Conservation (phyloP, 208 protist genomes). For the Plasmodiophora brassicae region DNA sequence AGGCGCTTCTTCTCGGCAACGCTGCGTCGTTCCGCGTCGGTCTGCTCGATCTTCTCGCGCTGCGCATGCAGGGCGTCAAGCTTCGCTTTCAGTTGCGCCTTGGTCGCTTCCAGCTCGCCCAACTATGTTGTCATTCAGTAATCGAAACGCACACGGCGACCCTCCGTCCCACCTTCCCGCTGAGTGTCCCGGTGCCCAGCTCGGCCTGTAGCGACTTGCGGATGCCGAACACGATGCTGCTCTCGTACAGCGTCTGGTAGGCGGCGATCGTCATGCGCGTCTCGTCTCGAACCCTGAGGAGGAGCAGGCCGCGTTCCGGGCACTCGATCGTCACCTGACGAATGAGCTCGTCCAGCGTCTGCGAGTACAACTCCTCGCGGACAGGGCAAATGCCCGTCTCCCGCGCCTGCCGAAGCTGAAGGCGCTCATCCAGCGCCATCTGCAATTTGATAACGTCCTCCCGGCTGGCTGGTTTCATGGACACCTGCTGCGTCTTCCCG, state of each 20-base stretch:
- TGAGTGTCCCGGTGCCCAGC: conserved; percentile 81
- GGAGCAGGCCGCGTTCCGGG: conserved; percentile 86
- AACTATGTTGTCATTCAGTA: too few relatives aligned
- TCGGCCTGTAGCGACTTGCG: conserved; percentile 94
- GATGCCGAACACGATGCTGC: conserved; percentile 77
- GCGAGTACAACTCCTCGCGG: conserved; percentile 89
- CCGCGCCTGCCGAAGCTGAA: conserved; percentile 82
- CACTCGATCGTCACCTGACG: conserved; percentile 94
- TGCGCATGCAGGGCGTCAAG: conserved; percentile 64
- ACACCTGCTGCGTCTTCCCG: conserved; percentile 68
- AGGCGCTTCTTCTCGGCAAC: conserved; percentile 77
- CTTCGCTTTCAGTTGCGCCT: neutral
- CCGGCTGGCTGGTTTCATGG: conserved; percentile 68
- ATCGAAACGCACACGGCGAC: too few relatives aligned
- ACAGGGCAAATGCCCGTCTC: conserved; percentile 91
- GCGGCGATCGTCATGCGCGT: conserved; percentile 77
- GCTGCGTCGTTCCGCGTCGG: conserved; percentile 72
- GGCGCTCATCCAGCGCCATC: conserved; percentile 72
- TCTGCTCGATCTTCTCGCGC: conserved; percentile 74
- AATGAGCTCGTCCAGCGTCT: conserved; percentile 91
- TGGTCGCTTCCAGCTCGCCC: neutral
- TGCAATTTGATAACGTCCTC: conserved; percentile 79
- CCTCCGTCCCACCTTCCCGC: conserved; percentile 81
- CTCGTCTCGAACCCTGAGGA: conserved; percentile 91
- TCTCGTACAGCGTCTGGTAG: conserved; percentile 77